A percentile compares a stretch with the other conserved stretches of the same genome.
Evolutionary conservation across 2,329 filamentous ascomycete species (phyloP).

Genomic region (Aspergillus pseudonomiae): DNA sequence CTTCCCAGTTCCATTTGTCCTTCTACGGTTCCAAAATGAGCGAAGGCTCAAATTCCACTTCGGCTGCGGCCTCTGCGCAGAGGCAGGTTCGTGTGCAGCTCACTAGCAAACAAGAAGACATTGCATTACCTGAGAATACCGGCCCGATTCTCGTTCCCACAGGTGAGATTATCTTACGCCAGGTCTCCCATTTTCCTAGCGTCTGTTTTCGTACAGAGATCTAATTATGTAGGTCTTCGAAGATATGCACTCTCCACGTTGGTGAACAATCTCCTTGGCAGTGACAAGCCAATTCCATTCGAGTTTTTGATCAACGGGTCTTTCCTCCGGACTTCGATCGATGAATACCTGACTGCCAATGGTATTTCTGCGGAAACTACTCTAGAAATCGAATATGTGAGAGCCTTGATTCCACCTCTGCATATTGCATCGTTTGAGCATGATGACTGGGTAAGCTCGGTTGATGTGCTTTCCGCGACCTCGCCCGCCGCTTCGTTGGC

Average conservation of each 20-base stretch:
- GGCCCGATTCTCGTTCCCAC: constrained; percentile 62
- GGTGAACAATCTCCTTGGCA: constrained; percentile 63
- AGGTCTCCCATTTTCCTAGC: not conserved
- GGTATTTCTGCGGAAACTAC: constrained; percentile 88
- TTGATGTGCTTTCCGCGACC: constrained; percentile 76
- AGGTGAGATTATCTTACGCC: constrained; percentile 41
- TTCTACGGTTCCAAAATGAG: constrained; percentile 27
- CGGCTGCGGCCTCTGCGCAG: constrained; percentile 31
- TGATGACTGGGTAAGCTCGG: constrained; percentile 91
- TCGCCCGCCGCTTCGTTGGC: constrained; percentile 64
- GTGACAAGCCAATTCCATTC: constrained; percentile 59
- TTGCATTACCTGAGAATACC: constrained; percentile 57
- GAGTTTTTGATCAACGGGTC: constrained; percentile 96
- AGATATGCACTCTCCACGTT: constrained; percentile 64
- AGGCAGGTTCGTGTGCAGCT: constrained; percentile 59
- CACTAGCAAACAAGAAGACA: constrained; percentile 54
- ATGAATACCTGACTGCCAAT: constrained; percentile 84
- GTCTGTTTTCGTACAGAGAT: constrained; percentile 16
- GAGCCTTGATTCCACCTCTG: constrained; percentile 83
- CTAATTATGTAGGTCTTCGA: constrained; percentile 50
- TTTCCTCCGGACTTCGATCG: constrained; percentile 84
- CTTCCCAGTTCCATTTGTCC: not conserved
- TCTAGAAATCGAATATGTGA: constrained; percentile 87
- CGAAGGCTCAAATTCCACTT: constrained; percentile 23
- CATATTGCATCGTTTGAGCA: constrained; percentile 94